These are phyloP conservation scores for Brasenia schreberi DNA, from an alignment of 164 flowering plant genomes.

Conservation along the genomic window DNA sequence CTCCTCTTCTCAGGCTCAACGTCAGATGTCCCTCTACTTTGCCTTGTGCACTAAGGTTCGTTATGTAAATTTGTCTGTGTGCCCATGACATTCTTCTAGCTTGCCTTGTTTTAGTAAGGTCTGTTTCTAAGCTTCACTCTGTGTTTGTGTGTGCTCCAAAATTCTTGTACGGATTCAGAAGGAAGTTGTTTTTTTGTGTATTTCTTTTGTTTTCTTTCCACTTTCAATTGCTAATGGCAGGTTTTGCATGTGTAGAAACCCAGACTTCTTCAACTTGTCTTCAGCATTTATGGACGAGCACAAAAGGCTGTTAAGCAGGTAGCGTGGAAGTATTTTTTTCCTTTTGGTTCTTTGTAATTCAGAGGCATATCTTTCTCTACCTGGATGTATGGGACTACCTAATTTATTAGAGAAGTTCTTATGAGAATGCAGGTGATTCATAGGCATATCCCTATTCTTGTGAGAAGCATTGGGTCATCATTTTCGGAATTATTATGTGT, in stretches of 20 bases:
- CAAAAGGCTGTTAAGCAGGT: conserved; percentile 88
- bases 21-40: conserved; percentile 70
- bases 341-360: not conserved
- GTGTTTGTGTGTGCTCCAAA: too few species aligned
- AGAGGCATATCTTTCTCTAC: too few species aligned
- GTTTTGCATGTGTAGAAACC: conserved; percentile 49
- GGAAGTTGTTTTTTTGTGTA: not conserved
- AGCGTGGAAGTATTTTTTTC: not conserved
- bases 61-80: not conserved
- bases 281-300: conserved; percentile 64
- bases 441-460: conserved; percentile 78
- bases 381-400: not conserved
- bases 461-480: conserved; percentile 71
- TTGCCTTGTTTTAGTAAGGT: too few species aligned
- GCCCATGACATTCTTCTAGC: too few species aligned
- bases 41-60: conserved; percentile 87
- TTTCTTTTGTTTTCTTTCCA: not conserved
- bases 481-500: conserved; percentile 59
- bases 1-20: conserved; percentile 55
- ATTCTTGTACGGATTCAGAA: too few species aligned
- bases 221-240: not conserved
- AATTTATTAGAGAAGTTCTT: too few species aligned
- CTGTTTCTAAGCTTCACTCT: too few species aligned
- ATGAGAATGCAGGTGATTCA: conserved; percentile 57
- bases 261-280: conserved; percentile 70